phyloP scores from a whole-genome alignment of 2,329 filamentous ascomycete species.

The Metarhizium sp. region DNA sequence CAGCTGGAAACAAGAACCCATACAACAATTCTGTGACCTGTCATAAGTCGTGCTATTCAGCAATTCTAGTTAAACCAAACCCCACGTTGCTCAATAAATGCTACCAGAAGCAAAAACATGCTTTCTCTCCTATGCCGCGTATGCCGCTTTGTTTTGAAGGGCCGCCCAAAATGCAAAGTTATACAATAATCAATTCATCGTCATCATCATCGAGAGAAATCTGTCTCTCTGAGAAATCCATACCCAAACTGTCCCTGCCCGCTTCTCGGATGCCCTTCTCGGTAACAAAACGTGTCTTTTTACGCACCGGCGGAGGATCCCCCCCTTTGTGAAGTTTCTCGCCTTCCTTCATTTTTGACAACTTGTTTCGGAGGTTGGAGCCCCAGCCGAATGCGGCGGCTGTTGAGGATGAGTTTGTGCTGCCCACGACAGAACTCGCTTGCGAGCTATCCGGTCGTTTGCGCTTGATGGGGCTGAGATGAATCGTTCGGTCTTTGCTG shows the following conservation, averaged over 20 bases:
- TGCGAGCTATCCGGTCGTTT: constrained; percentile 46
- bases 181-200: constrained; percentile 42
- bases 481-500: constrained; percentile 33
- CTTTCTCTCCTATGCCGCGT: background rate
- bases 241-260: constrained; percentile 62
- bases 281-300: constrained; percentile 74
- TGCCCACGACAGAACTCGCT: constrained; percentile 17
- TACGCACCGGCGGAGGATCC: constrained; percentile 39
- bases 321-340: constrained; percentile 33
- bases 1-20: background rate
- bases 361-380: constrained; percentile 41
- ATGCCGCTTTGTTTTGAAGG: background rate
- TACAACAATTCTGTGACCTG: background rate
- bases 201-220: constrained; percentile 35
- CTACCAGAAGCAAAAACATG: background rate
- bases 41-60: background rate
- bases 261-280: constrained; percentile 70
- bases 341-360: constrained; percentile 52
- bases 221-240: constrained; percentile 30
- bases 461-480: constrained; percentile 51
- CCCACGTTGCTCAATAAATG: background rate
- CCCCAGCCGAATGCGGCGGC: constrained; percentile 45
- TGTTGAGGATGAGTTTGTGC: constrained; percentile 11
- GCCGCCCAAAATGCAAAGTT: constrained; percentile 9
- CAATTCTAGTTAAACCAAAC: background rate